Evolutionary conservation across 2,329 filamentous ascomycete species (phyloP).

Genomic region (Capronia americana): DNA sequence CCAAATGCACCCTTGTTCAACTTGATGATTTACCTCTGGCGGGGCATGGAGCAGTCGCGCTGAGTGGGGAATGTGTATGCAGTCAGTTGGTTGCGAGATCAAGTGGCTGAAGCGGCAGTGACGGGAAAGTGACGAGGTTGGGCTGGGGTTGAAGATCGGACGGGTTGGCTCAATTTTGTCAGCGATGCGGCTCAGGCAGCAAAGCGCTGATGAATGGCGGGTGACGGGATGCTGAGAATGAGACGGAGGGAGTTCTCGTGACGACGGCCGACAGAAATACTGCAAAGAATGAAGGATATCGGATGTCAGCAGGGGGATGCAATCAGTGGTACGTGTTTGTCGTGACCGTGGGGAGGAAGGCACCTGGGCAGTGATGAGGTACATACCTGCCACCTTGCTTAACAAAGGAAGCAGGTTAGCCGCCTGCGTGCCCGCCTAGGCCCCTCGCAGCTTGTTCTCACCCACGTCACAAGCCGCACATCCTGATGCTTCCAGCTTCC

Average conservation of each 20-base stretch:
- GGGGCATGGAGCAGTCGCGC: constrained; percentile 32
- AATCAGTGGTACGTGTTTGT: constrained; percentile 12
- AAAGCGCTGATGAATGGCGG: constrained; percentile 23
- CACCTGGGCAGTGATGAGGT: constrained; percentile 14
- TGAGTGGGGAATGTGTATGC: constrained; percentile 5
- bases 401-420: constrained; percentile 24
- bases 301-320: constrained; percentile 32
- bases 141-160: constrained; percentile 13
- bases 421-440: constrained; percentile 1
- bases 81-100: constrained; percentile 3
- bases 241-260: constrained; percentile 23
- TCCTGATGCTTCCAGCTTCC: not conserved
- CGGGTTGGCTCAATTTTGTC: constrained; percentile 26
- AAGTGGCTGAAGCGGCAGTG: constrained; percentile 16
- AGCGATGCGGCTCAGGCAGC: constrained; percentile 31
- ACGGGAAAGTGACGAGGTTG: constrained; percentile 20
- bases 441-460: not conserved
- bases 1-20: constrained; percentile 30
- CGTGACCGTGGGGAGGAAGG: constrained; percentile 17
- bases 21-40: constrained; percentile 20
- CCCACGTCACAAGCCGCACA: not conserved
- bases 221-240: constrained; percentile 10
- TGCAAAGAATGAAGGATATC: constrained; percentile 28
- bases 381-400: constrained; percentile 1
- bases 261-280: constrained; percentile 15